Evolutionary conservation across 2,329 filamentous ascomycete species (phyloP).

Genomic region (Mycogone perniciosa): DNA sequence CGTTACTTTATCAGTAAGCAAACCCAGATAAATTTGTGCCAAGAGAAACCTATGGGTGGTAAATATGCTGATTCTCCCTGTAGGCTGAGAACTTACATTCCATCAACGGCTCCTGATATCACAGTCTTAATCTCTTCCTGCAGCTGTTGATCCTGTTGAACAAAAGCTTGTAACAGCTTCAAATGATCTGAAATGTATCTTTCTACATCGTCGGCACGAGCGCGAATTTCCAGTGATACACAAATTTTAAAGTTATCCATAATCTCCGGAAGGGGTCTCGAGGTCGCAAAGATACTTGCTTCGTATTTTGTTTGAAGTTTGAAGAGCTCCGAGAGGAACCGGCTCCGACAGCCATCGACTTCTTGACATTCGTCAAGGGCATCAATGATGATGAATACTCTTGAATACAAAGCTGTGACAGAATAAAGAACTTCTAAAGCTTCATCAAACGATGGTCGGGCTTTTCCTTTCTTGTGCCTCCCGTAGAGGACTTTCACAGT

Average conservation of each 20-base stretch:
- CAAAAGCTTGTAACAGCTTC: neutral
- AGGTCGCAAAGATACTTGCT: neutral
- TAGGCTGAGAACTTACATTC: neutral
- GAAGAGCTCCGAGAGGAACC: neutral
- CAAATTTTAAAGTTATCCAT: neutral
- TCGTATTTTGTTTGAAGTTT: neutral
- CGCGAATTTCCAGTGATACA: neutral
- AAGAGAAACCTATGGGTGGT: constrained; percentile 9
- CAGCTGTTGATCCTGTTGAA: neutral
- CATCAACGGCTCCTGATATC: neutral
- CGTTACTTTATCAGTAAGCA: constrained; percentile 12
- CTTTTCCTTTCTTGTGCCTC: neutral
- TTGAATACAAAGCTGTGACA: constrained; percentile 1
- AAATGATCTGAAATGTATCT: neutral
- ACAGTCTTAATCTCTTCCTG: neutral
- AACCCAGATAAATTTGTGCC: constrained; percentile 6
- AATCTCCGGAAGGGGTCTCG: neutral
- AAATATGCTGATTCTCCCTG: neutral
- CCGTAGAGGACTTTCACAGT: neutral
- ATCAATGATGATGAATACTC: constrained; percentile 21
- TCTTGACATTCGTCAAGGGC: constrained; percentile 21
- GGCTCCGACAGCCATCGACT: neutral
- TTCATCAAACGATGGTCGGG: neutral
- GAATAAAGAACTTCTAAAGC: neutral
- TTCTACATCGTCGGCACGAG: neutral